Percentiles rank a stretch among this genome's conserved stretches.
phyloP scores from a whole-genome alignment of 1,284 basidiomycete genomes.

The Cryptococcus wingfieldii region DNA sequence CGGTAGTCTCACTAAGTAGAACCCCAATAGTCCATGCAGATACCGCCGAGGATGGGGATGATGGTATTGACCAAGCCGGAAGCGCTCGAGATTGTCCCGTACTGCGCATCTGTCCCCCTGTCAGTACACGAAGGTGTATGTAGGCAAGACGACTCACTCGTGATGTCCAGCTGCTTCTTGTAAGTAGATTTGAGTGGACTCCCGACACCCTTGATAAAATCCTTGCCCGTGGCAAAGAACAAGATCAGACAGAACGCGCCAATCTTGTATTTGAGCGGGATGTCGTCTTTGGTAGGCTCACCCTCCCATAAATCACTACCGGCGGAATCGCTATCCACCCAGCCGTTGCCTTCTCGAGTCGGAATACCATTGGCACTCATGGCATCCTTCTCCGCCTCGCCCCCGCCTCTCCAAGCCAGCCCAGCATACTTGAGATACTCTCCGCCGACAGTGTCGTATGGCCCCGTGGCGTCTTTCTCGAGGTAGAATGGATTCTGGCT shows the following conservation, averaged over 20 bases:
- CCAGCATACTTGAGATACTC: too few species aligned
- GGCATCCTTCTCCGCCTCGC: too few species aligned
- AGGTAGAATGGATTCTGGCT: too few species aligned
- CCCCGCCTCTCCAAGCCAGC: too few species aligned
- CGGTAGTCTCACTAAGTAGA: conserved; percentile 24
- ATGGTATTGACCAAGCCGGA: conserved; percentile 48
- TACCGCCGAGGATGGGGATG: conserved; percentile 50
- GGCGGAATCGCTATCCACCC: too few species aligned
- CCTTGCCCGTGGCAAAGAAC: conserved; percentile 35
- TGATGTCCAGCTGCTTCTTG: conserved; percentile 39
- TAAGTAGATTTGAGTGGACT: conserved; percentile 47
- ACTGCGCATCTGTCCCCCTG: conserved; percentile 42
- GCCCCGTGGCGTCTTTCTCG: too few species aligned
- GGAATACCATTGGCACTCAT: too few species aligned
- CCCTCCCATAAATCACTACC: too few species aligned
- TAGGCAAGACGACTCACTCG: conserved; percentile 23
- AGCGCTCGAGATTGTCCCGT: conserved; percentile 46
- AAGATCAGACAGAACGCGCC: conserved; percentile 31
- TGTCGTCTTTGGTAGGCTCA: background rate
- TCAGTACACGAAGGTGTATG: background rate
- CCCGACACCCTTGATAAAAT: conserved; percentile 29
- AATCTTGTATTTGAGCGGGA: conserved; percentile 17
- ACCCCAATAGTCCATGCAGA: conserved; percentile 50
- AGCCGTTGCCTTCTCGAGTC: too few species aligned
- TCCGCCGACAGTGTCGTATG: too few species aligned